These are phyloP conservation scores for Glebionis coronaria DNA, from an alignment of 129 eudicot species.

Conservation along the genomic window DNA sequence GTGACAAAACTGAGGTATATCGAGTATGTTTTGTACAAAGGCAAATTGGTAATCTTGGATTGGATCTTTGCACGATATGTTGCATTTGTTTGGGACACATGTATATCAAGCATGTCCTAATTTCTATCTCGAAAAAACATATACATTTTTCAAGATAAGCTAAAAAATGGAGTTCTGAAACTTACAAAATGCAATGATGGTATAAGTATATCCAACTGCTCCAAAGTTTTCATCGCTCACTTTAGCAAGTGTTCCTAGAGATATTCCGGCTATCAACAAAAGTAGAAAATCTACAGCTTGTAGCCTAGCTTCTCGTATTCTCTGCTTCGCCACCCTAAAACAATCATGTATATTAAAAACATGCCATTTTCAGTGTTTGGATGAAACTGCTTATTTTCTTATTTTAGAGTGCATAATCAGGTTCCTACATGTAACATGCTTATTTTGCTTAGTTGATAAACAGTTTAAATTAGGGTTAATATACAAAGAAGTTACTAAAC, in stretches of 20 bases:
- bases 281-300: constrained; percentile 90
- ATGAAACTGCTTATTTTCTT: too few species aligned
- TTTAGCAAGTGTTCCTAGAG: constrained; percentile 92
- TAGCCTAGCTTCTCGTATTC: constrained; percentile 80
- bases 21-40: neutral
- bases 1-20: too few species aligned
- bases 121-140: neutral
- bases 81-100: neutral
- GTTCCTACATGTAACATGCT: too few species aligned
- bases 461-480: too few species aligned
- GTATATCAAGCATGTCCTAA: neutral
- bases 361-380: neutral
- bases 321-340: constrained; percentile 78
- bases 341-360: neutral
- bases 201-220: constrained; percentile 73
- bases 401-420: too few species aligned
- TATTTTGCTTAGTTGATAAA: too few species aligned
- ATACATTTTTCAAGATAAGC: neutral
- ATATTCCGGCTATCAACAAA: constrained; percentile 79
- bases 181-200: constrained; percentile 97
- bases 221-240: constrained; percentile 90
- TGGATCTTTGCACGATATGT: neutral
- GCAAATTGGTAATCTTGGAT: neutral
- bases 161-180: constrained; percentile 18
- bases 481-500: too few species aligned